A percentile compares a stretch with the other conserved stretches of the same genome.
Conservation (phyloP, 257 asterid species). For the Solanum verrucosum region DNA sequence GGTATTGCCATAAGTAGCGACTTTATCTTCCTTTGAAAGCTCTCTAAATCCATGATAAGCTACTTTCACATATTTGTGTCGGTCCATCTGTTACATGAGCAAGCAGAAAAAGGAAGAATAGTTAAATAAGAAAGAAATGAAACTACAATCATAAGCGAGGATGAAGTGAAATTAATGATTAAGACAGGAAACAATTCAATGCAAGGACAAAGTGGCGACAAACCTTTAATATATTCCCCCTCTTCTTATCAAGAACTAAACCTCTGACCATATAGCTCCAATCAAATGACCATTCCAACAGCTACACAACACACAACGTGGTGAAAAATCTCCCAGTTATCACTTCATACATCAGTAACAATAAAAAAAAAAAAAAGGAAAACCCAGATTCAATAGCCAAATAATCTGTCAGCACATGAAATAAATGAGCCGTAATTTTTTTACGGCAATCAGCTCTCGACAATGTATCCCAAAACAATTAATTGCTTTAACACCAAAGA, state of each 20-base stretch:
- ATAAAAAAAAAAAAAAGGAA: background rate
- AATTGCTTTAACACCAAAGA: background rate
- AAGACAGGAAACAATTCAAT: background rate
- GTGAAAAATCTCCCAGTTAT: constrained; percentile 11
- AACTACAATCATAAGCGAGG: background rate
- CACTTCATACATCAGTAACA: background rate
- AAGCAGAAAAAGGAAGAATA: background rate
- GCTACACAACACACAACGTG: constrained; percentile 32
- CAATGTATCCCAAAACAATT: background rate
- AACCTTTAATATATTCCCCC: constrained; percentile 96
- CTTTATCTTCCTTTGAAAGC: constrained; percentile 88
- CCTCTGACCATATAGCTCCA: constrained; percentile 99
- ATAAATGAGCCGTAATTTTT: background rate
- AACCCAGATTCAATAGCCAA: background rate
- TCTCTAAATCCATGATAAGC: constrained; percentile 94
- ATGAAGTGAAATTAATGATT: background rate
- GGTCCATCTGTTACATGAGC: constrained; percentile 64
- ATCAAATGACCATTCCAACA: constrained; percentile 80
- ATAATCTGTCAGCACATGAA: background rate
- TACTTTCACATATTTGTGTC: constrained; percentile 94
- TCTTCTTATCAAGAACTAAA: constrained; percentile 84
- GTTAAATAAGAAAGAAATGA: background rate
- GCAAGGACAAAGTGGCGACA: constrained; percentile 10
- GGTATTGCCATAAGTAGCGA: constrained; percentile 71
- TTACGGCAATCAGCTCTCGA: background rate